Conservation (phyloP, 495 filamentous ascomycete genomes). For the Astrothelium macrocarpum region DNA sequence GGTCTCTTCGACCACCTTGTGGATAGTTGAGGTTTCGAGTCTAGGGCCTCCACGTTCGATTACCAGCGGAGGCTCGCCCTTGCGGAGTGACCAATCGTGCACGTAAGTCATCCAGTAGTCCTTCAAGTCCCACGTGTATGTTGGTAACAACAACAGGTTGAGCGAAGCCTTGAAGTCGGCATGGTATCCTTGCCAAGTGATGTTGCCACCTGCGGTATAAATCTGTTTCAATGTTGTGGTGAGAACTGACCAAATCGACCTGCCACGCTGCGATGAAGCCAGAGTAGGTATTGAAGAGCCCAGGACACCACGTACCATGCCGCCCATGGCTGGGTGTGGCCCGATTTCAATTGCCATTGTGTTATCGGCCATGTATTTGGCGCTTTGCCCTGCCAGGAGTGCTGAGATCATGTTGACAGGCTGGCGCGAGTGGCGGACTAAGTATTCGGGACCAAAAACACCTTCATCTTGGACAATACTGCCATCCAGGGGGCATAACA, state of each 20-base stretch:
- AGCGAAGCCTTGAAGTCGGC: constrained; percentile 8
- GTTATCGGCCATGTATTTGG: constrained; percentile 17
- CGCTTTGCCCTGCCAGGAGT: constrained; percentile 35
- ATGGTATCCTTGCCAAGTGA: constrained; percentile 20
- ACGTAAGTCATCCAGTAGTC: constrained; percentile 72
- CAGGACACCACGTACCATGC: constrained; percentile 20
- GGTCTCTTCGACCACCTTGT: too few relatives aligned
- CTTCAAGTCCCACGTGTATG: constrained; percentile 71
- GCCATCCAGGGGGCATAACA: constrained; percentile 62
- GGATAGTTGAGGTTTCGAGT: background rate
- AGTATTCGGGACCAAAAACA: constrained; percentile 49
- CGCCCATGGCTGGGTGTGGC: constrained; percentile 29
- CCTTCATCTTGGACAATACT: constrained; percentile 47
- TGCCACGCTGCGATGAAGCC: background rate
- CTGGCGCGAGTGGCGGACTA: constrained; percentile 56
- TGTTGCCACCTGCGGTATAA: constrained; percentile 9
- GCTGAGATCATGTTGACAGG: constrained; percentile 63
- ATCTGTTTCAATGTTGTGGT: background rate
- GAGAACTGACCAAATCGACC: constrained; percentile 9
- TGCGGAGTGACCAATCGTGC: constrained; percentile 11
- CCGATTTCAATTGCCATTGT: constrained; percentile 37
- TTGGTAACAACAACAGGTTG: constrained; percentile 42
- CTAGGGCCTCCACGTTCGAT: background rate
- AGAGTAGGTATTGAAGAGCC: constrained; percentile 8
- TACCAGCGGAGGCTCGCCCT: background rate